phyloP scores from a whole-genome alignment of 164 flowering plant species.

The Magnolia kwangsiensis region DNA sequence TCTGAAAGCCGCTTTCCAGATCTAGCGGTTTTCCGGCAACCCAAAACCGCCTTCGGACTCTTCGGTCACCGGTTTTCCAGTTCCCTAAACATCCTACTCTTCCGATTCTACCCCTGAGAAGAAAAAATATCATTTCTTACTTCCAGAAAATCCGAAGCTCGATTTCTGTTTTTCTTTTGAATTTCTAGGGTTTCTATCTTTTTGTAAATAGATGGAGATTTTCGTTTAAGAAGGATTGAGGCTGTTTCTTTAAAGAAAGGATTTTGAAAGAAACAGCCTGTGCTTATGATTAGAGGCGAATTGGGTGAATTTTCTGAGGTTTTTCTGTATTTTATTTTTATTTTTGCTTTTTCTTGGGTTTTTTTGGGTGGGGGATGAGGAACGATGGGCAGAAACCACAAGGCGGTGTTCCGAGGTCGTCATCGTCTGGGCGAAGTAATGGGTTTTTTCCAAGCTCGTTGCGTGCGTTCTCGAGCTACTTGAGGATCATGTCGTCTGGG shows the following conservation, averaged over 20 bases:
- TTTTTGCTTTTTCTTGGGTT: conserved; percentile 5
- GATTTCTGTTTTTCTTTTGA: background rate
- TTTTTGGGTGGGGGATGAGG: conserved; percentile 49
- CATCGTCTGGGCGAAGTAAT: conserved; percentile 23
- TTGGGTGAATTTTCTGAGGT: background rate
- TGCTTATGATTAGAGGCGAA: conserved; percentile 37
- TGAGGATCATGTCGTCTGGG: conserved; percentile 73
- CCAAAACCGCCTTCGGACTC: background rate
- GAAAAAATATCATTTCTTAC: background rate
- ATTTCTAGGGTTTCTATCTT: background rate
- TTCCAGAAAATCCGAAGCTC: background rate
- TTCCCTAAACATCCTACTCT: background rate
- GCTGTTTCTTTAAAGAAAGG: conserved; percentile 20
- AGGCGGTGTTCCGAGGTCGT: conserved; percentile 33
- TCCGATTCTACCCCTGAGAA: background rate
- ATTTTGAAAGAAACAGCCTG: conserved; percentile 24
- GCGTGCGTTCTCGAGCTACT: conserved; percentile 54
- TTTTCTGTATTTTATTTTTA: background rate
- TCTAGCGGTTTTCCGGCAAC: background rate
- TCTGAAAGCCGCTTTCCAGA: background rate
- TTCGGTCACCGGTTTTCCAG: background rate
- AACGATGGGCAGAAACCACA: conserved; percentile 46
- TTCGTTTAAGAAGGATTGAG: conserved; percentile 14
- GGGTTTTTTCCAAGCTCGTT: conserved; percentile 54
- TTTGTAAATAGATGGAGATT: conserved; percentile 10